These are phyloP conservation scores for Hydrangea macrophylla DNA, from an alignment of 148 eudicot genomes.

Conservation along the genomic window DNA sequence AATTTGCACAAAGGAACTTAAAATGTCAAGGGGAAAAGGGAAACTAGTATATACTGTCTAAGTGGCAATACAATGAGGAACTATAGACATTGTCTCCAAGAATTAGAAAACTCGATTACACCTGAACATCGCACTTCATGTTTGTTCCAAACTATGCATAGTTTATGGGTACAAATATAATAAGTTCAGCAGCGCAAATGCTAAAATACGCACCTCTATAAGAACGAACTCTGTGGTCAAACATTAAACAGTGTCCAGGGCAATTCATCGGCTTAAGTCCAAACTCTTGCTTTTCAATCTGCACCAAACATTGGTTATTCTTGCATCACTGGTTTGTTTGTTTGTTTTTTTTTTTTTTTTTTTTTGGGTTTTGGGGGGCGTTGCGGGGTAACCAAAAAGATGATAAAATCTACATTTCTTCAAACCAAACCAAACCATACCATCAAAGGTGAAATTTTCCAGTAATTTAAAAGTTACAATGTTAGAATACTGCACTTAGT, in stretches of 20 bases:
- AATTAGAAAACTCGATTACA: too few relatives aligned
- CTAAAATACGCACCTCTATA: slow-evolving; percentile 61
- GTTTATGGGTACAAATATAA: too few relatives aligned
- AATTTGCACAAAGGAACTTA: neutral
- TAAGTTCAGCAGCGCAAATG: neutral
- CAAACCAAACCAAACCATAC: neutral
- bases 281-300: slow-evolving; percentile 82
- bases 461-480: neutral
- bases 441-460: neutral
- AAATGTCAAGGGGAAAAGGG: too few relatives aligned
- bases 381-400: neutral
- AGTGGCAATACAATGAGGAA: too few relatives aligned
- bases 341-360: too few relatives aligned
- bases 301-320: slow-evolving; percentile 10
- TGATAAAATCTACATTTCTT: neutral
- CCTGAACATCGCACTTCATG: too few relatives aligned
- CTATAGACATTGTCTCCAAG: too few relatives aligned
- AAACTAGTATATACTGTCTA: too few relatives aligned
- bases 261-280: slow-evolving; percentile 98
- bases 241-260: slow-evolving; percentile 94
- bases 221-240: slow-evolving; percentile 94
- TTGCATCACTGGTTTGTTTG: neutral
- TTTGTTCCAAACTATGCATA: too few relatives aligned
- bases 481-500: too few relatives aligned
- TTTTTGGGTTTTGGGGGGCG: too few relatives aligned